Evolutionary conservation across 129 eudicot species (phyloP).

Genomic region (Flaveria linearis): DNA sequence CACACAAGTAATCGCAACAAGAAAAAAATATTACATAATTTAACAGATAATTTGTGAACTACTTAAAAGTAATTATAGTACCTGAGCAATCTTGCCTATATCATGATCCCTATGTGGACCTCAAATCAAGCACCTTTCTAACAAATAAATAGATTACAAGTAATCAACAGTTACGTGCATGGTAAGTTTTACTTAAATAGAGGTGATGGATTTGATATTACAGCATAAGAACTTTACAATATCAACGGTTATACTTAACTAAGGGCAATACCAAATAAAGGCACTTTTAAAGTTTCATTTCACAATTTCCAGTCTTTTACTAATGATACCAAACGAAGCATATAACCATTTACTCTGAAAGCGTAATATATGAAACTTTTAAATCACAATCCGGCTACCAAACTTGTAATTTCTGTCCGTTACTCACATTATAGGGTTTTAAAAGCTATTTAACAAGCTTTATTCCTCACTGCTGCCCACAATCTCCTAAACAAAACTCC

Average conservation of each 20-base stretch:
- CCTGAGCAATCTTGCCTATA: neutral
- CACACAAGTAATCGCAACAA: neutral
- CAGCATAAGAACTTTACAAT: neutral
- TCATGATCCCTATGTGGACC: neutral
- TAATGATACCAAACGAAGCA: neutral
- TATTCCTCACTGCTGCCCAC: neutral
- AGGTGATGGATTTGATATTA: too few species aligned
- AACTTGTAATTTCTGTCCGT: neutral
- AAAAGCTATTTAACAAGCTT: neutral
- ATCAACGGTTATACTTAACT: neutral
- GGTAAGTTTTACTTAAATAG: neutral
- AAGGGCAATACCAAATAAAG: neutral
- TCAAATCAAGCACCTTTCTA: neutral
- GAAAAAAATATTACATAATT: neutral
- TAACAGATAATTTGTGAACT: neutral
- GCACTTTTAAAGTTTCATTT: neutral
- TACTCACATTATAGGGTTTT: neutral
- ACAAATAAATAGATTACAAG: neutral
- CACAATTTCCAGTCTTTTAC: neutral
- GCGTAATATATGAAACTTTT: neutral
- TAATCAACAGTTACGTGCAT: neutral
- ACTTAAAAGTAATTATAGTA: neutral
- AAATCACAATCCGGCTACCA: neutral
- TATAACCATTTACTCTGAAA: neutral
- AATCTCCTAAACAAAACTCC: neutral